A percentile compares a stretch with the other conserved stretches of the same genome.
These are phyloP conservation scores for Alternaria sp. DNA, from an alignment of 2,329 filamentous ascomycete species.

Conservation along the genomic window DNA sequence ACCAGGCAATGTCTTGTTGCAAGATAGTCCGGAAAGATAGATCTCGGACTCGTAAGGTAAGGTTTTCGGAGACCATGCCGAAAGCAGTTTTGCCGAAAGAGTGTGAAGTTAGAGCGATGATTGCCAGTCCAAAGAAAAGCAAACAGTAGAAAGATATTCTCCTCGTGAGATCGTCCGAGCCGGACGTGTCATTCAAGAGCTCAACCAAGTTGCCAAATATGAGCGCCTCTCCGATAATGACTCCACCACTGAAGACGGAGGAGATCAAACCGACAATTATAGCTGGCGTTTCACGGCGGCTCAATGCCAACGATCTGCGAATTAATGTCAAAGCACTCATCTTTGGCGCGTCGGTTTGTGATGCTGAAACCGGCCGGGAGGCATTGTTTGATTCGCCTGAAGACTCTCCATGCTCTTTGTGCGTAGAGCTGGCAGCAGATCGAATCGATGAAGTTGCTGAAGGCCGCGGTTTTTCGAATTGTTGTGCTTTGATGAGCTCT, in stretches of 20 bases:
- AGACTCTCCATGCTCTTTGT: constrained; percentile 19
- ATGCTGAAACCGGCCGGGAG: neutral
- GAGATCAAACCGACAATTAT: constrained; percentile 52
- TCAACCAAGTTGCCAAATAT: constrained; percentile 42
- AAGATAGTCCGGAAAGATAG: constrained; percentile 60
- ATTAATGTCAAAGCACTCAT: constrained; percentile 29
- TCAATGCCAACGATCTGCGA: constrained; percentile 35
- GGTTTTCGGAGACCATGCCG: constrained; percentile 55
- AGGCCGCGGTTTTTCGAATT: constrained; percentile 40
- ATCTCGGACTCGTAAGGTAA: constrained; percentile 54
- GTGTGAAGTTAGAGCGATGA: constrained; percentile 57
- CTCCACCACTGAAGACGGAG: constrained; percentile 55
- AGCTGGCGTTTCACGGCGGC: constrained; percentile 48
- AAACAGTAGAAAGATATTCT: constrained; percentile 54
- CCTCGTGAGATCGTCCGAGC: constrained; percentile 26
- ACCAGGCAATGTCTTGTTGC: constrained; percentile 62
- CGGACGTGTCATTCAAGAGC: constrained; percentile 34
- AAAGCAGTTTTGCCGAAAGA: constrained; percentile 55
- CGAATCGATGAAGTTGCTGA: constrained; percentile 32
- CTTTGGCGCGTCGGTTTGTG: constrained; percentile 2
- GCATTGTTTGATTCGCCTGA: neutral
- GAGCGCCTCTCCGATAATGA: constrained; percentile 62
- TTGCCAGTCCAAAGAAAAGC: constrained; percentile 61
- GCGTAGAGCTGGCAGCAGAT: constrained; percentile 19
- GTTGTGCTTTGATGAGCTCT: constrained; percentile 43